Evolutionary conservation across 768 basidiomycete species (phyloP), one percentile per base, ranked within the genome.

Genomic region (Mycena olivaceomarginata): DNA sequence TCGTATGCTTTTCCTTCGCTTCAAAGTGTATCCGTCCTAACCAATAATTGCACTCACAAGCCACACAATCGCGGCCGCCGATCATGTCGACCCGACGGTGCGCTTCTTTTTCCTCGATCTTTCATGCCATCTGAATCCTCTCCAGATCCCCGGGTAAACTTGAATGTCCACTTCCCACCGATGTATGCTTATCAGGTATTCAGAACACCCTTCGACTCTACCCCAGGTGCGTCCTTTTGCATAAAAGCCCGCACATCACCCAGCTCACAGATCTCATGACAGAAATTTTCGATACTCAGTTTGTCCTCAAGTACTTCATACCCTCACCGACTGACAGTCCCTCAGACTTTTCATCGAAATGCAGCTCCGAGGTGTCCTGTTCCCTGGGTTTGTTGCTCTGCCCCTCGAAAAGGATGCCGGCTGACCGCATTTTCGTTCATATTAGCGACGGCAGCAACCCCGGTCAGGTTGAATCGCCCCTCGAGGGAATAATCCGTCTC

Each of bases 201-300:
- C 79, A 82, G 86, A 43, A 84, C 86, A 12, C 88, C 89, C 1
- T 89, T 91, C 80, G 89, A 91, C 80, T 87, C 88, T 0, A 90
- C 89, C 5, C 90, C 89, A 1, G 76, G 78, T 25, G 25, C 25
- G 25, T 25, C 25, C 25, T 25, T 25, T 25, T 25, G 25, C 25
- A 25, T 25, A 25, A 25, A 25, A 25, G 25, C 25, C 25, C 25
- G 25, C 25, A 25, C 25, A 25, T 25, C 25, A 25, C 25, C 25
- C 25, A 25, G 25, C 25, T 25, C 25, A 25, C 25, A 25, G 25
- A 25, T 25, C 25, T 25, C 25, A 25, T 25, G 1, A 25, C 25
- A 25, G 25, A 25, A 7, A 66, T 84, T 15, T 89, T 89, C 59
- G 89, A 90, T 76, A 87, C 86, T 16, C 89, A 90, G 79, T 82